Conservation (phyloP, 169 alveolate genomes). For the Cryptosporidium sp. region DNA sequence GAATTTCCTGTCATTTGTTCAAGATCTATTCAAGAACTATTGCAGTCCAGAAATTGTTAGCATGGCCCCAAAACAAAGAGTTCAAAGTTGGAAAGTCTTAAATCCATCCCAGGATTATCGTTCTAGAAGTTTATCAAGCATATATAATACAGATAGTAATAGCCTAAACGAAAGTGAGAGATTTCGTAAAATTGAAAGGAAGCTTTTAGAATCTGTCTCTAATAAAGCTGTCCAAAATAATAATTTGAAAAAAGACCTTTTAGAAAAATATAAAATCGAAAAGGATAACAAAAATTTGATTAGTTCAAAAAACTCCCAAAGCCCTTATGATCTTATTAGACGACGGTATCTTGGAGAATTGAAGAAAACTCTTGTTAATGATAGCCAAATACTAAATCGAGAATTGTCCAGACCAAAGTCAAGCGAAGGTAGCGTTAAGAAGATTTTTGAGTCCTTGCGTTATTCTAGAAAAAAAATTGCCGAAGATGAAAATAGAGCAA, state of each 20-base stretch:
- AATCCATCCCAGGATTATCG: neutral
- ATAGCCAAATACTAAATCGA: neutral
- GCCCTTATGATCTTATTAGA: neutral
- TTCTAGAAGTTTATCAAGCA: neutral
- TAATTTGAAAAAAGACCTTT: neutral
- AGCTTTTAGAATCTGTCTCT: neutral
- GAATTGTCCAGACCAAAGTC: neutral
- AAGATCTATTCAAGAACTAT: slow-evolving; percentile 42
- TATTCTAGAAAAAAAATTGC: neutral
- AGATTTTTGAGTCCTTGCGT: slow-evolving; percentile 27
- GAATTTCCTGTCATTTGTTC: slow-evolving; percentile 42
- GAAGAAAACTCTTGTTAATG: neutral
- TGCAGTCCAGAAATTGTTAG: slow-evolving; percentile 38
- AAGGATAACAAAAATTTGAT: neutral
- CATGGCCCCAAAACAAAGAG: neutral
- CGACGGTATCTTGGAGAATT: neutral
- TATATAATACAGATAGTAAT: neutral
- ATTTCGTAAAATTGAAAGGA: neutral
- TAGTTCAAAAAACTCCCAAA: neutral
- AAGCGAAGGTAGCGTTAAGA: neutral
- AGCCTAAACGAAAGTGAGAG: neutral
- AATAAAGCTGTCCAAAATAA: neutral
- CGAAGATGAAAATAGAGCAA: neutral
- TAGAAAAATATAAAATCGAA: neutral
- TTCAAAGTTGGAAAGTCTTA: neutral